Base-by-base conservation (phyloP, 768 basidiomycete species). In the Clitopilus passeckerianus region DNA sequence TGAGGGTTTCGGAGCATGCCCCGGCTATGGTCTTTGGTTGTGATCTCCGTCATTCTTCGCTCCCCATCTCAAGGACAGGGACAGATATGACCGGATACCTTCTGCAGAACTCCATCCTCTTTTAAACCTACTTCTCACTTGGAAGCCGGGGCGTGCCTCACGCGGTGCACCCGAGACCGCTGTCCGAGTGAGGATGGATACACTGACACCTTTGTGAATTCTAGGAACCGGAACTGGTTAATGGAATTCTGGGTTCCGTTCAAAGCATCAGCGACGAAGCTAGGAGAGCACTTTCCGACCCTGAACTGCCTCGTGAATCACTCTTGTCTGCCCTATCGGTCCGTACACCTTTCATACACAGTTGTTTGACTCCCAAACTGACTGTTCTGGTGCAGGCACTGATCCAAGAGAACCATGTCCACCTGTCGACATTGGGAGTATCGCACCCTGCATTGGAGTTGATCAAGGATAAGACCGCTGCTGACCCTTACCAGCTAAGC, bases 371-470 rank as follows among this genome's bases (percentile, higher is more conserved):
- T 23, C 20, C 37, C 37, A 14, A 10, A 55, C 57, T 59, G 60
- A 58, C 54, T 62, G 58, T 24, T 62, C 54, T 56, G 64, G 57
- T 59, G 53, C 64, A 95, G 94, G 77, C 77, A 22, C 79, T 98
- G 50, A 93, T 98, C 67, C 77, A 84, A 60, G 89, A 95, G 77
- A 99, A 99, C 74, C 96, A 98, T 70, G 74, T 75, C 22, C 85
- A 95, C 64, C 86, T 99, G 22, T 87, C 86, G 30, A 77, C 86
- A 30, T 83, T 99, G 27, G 93, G 89, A 12, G 97, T 98, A 33
- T 97, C 95, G 1, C 97, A 99, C 71, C 86, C 93, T 10, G 75
- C 87, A 1, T 74, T 99, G 59, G 97, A 99, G 72, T 74, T 79
- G 20, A 94, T 98, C 64, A 84, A 86, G 57, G 73, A 78, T n/a